phyloP scores from a whole-genome alignment of 306 rosid genomes.

The Medicago lupulina region DNA sequence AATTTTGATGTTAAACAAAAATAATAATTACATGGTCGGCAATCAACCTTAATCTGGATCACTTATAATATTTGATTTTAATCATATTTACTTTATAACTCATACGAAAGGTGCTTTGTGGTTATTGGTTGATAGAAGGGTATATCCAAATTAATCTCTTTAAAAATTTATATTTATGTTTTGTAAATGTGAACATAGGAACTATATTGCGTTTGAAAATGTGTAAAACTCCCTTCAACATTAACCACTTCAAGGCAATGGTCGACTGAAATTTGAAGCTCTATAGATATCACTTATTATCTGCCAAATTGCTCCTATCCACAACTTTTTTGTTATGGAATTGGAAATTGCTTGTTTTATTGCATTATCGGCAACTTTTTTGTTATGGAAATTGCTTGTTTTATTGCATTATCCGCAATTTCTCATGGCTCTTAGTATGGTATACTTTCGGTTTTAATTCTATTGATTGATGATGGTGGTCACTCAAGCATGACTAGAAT shows the following conservation, averaged over 20 bases:
- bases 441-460: not conserved
- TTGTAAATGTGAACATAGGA: slow-evolving; percentile 1
- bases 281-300: not conserved
- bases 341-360: slow-evolving; percentile 28
- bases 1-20: no score
- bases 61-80: no score
- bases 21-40: no score
- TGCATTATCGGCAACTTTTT: not conserved
- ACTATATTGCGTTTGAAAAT: no score
- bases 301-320: not conserved
- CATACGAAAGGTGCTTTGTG: no score
- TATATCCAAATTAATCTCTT: not conserved
- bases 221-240: slow-evolving; percentile 12
- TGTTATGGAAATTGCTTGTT: slow-evolving; percentile 11
- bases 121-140: no score
- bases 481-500: slow-evolving; percentile 15
- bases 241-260: slow-evolving; percentile 12
- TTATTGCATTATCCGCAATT: slow-evolving; percentile 7
- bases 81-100: no score
- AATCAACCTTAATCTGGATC: no score
- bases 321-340: not conserved
- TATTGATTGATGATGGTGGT: not conserved
- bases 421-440: not conserved
- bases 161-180: not conserved
- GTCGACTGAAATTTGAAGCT: not conserved